These are phyloP conservation scores for Ophiocordyceps camponoti-saundersi DNA, from an alignment of 2,329 filamentous ascomycete genomes.

Conservation along the genomic window DNA sequence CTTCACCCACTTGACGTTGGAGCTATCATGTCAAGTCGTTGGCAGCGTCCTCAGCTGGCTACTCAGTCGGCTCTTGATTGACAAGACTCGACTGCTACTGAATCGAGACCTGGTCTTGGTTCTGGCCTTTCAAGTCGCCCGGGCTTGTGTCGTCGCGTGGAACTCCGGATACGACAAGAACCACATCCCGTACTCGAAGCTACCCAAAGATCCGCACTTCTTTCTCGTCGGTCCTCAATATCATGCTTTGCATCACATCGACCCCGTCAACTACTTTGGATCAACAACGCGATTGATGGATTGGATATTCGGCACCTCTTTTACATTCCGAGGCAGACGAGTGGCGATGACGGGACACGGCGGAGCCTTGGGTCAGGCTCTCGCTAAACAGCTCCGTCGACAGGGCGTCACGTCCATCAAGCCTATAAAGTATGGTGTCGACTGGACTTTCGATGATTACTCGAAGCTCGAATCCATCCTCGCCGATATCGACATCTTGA, in stretches of 20 bases:
- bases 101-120: no score
- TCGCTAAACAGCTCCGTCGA: conserved; percentile 1
- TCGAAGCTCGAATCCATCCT: background rate
- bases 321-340: conserved; percentile 3
- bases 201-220: background rate
- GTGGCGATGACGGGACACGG: conserved; percentile 5
- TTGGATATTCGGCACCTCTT: conserved; percentile 5
- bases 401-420: conserved; percentile 2
- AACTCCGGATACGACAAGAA: no score
- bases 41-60: no score
- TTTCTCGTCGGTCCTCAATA: conserved; percentile 5
- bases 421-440: conserved; percentile 1
- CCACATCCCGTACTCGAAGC: no score
- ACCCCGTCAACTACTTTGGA: conserved; percentile 7
- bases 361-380: conserved; percentile 3
- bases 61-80: no score
- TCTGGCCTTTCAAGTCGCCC: no score
- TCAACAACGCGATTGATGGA: conserved; percentile 6
- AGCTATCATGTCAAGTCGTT: no score
- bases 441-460: conserved; percentile 3
- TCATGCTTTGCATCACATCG: conserved; percentile 6
- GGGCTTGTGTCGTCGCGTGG: no score
- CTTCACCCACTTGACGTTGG: no score
- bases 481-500: no score
- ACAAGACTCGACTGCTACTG: no score